A percentile compares a stretch with the other conserved stretches of the same genome.
phyloP scores from a whole-genome alignment of 2,329 filamentous ascomycete species.

The Aspergillus tanneri region DNA sequence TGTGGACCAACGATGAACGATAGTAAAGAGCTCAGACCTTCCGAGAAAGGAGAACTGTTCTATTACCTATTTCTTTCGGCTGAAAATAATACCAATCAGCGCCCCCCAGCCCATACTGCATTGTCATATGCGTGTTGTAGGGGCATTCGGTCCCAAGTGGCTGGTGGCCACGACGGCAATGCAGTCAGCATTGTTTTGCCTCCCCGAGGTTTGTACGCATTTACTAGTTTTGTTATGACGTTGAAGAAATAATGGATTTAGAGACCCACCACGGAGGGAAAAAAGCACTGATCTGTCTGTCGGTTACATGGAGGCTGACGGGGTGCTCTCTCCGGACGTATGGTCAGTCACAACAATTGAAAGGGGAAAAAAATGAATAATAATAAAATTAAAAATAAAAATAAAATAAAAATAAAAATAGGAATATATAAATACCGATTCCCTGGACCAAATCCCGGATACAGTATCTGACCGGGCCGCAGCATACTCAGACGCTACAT shows the following conservation, averaged over 20 bases:
- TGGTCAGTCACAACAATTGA: no score
- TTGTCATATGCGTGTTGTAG: neutral
- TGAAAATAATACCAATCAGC: neutral
- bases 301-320: neutral
- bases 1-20: neutral
- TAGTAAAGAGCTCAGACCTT: neutral
- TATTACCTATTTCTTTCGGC: neutral
- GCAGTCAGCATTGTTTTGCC: neutral
- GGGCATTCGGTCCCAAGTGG: no score
- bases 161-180: no score
- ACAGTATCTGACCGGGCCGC: no score
- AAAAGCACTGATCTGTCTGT: neutral
- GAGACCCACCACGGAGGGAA: neutral
- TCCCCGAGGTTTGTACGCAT: slow-evolving; percentile 12
- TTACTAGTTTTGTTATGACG: slow-evolving; percentile 22
- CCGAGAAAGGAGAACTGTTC: neutral
- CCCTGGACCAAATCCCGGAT: no score
- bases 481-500: no score
- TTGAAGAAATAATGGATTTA: neutral
- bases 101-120: neutral
- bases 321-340: neutral
- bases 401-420: no score
- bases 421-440: no score
- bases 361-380: no score
- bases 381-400: no score